These are phyloP conservation scores for Leccinum solheimii DNA, from an alignment of 1,284 basidiomycete species.

Conservation along the genomic window DNA sequence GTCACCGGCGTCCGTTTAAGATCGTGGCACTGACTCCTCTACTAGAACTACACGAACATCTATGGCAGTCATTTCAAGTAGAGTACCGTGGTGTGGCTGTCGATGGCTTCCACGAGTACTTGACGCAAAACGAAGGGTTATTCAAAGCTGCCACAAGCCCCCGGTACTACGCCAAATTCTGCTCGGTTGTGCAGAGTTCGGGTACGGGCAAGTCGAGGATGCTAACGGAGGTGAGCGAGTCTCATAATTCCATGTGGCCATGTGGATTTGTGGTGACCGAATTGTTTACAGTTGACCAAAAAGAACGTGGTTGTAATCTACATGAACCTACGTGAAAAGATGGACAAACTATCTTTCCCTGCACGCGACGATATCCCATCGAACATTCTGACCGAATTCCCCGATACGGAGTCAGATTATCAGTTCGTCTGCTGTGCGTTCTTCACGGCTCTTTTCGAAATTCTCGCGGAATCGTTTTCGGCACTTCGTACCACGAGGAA, in stretches of 20 bases:
- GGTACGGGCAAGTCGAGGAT: conserved; percentile 27
- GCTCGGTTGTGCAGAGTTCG: conserved; percentile 26
- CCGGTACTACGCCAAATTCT: conserved; percentile 19
- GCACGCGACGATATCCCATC: conserved; percentile 10
- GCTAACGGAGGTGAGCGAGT: conserved; percentile 16
- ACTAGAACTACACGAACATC: neutral
- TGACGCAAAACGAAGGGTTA: conserved; percentile 9
- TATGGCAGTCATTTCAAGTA: conserved; percentile 5
- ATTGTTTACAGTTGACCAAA: conserved; percentile 6
- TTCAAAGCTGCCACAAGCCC: neutral
- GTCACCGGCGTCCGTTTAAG: neutral
- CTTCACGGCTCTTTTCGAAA: conserved; percentile 15
- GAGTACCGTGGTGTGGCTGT: conserved; percentile 13
- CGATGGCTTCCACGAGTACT: conserved; percentile 21
- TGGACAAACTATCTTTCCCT: conserved; percentile 10
- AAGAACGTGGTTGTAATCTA: conserved; percentile 19
- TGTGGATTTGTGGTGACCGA: neutral
- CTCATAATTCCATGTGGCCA: neutral
- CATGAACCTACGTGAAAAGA: conserved; percentile 16
- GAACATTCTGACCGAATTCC: conserved; percentile 8
- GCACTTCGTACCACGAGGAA: neutral
- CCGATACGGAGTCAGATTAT: neutral
- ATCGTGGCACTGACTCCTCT: neutral
- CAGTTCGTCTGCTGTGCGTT: conserved; percentile 4
- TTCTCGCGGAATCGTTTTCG: conserved; percentile 4